Base-by-base conservation (phyloP, 805 yeast genomes). In the Lipomyces spencermartinsiae region DNA sequence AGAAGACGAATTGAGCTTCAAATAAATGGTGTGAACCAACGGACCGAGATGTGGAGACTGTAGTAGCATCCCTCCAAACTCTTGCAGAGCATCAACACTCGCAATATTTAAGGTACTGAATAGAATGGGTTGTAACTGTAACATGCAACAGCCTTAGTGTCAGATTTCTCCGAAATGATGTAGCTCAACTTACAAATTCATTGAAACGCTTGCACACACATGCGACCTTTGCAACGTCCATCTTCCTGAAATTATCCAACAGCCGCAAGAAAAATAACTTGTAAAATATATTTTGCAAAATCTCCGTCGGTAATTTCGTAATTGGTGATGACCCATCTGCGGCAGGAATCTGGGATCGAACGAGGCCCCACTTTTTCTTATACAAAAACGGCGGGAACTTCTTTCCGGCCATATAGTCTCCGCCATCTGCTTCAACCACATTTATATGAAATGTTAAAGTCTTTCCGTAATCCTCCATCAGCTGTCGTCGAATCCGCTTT, bases 291-390 rank as follows among this genome's bases (percentile, higher is more conserved):
- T 14, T 59, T 22, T 61, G 55, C 29, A 68, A n/a, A n/a, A 68
- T 39, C 61, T 68, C 71, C 6, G 43, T 34, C 12, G 71, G 71
- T 35, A 68, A 53, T 29, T 56, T 58, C 39, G 54, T 19, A 19
- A 68, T 66, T 5, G 43, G 59, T 4, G 64, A 68, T 4, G 46
- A 25, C 8, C 71, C 71, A 43, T 68, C 62, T 7, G 59, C 56
- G n/a, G 66, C 62, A 8, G 71, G 70, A 9, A 68, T 59, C 31
- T 59, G 33, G 22, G 71, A n/a, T 35, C 71, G 37, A 12, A 68
- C 58, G 8, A 58, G 49, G 3, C 59, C 70, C 59, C 63, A 68
- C 33, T 68, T 68, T 22, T 62, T 64, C 46, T 67, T 61, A 14
- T 54, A 39, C 8, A 68, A 16, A 29, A 67, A 22, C 12, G 29